These are phyloP conservation scores for Kwoniella heveanensis DNA, from an alignment of 768 basidiomycete genomes.

Conservation along the genomic window DNA sequence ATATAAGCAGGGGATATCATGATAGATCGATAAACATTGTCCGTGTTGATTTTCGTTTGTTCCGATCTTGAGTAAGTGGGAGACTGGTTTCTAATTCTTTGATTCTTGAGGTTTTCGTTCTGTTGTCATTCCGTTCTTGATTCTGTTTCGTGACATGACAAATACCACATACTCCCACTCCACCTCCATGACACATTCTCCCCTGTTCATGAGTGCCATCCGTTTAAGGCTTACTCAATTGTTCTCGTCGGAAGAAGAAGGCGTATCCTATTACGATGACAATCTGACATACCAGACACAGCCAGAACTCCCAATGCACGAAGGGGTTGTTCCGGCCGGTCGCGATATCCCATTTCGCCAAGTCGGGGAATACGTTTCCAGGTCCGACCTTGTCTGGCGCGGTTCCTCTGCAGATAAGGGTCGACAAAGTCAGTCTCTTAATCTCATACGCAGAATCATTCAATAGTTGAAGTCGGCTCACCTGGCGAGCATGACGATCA, in stretches of 20 bases:
- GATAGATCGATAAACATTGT: neutral
- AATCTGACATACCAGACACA: constrained; percentile 64
- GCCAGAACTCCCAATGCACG: constrained; percentile 70
- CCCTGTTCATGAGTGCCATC: neutral
- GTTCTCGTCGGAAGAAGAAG: constrained; percentile 97
- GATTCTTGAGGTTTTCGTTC: neutral
- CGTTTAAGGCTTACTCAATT: constrained; percentile 60
- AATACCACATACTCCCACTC: neutral
- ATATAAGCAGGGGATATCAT: neutral
- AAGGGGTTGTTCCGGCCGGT: constrained; percentile 51
- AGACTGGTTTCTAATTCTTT: neutral
- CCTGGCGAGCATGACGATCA: constrained; percentile 90
- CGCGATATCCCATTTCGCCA: constrained; percentile 85
- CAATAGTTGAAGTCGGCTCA: constrained; percentile 12
- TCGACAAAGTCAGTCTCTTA: neutral
- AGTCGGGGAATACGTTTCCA: constrained; percentile 85
- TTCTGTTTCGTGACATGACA: neutral
- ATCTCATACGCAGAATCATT: neutral
- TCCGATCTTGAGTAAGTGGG: neutral
- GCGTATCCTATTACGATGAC: constrained; percentile 89
- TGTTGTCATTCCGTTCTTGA: neutral
- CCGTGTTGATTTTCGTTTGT: constrained; percentile 3
- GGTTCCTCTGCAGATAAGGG: constrained; percentile 34
- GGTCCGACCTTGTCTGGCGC: constrained; percentile 66
- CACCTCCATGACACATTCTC: neutral